Conservation (phyloP, 495 filamentous ascomycete species). For the Daldinia loculata region DNA sequence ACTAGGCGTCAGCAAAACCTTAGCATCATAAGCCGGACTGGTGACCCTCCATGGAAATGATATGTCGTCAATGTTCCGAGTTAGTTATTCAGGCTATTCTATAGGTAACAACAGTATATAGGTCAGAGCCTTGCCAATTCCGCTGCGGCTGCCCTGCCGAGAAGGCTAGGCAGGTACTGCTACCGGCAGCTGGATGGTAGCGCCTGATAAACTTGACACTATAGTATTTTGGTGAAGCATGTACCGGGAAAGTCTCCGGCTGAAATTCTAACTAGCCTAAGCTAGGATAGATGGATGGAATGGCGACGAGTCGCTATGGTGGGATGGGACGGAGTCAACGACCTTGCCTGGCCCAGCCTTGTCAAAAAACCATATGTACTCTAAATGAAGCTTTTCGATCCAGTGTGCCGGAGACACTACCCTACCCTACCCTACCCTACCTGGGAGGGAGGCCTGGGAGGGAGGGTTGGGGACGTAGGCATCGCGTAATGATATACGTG, state of each 20-base stretch:
- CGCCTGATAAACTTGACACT: not conserved
- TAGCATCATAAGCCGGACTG: slow-evolving; percentile 2
- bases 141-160: not conserved
- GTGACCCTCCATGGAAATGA: not conserved
- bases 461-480: not conserved
- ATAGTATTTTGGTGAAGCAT: not conserved
- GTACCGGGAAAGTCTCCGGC: not conserved
- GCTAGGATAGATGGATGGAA: not conserved
- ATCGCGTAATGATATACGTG: slow-evolving; percentile 38
- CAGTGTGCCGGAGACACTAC: slow-evolving; percentile 20
- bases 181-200: not conserved
- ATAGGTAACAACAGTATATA: not conserved
- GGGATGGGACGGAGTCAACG: not conserved
- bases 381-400: slow-evolving; percentile 5
- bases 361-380: slow-evolving; percentile 1
- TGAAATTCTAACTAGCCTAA: not conserved
- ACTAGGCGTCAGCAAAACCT: slow-evolving; percentile 12
- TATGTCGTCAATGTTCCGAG: not conserved
- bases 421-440: not conserved
- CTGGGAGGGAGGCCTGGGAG: not conserved
- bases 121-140: not conserved
- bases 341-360: slow-evolving; percentile 2
- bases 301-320: not conserved
- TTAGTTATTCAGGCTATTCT: not conserved
- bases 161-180: no score